Conservation (phyloP, 1,284 basidiomycete species). For the Ustilago crameri region DNA sequence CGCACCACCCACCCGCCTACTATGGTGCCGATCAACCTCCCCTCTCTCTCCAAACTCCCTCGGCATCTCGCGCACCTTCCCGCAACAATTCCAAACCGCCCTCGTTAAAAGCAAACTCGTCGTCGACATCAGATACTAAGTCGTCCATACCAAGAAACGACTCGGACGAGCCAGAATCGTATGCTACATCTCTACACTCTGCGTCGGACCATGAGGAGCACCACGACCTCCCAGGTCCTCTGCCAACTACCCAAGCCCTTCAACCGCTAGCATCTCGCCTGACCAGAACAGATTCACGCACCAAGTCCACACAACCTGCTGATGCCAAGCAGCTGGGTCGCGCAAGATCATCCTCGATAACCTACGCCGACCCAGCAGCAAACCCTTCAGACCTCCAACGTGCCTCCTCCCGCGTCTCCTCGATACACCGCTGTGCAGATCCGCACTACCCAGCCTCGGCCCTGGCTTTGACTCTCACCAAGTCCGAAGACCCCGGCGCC, state of each 20-base stretch:
- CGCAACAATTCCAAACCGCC: constrained; percentile 19
- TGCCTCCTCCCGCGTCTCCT: constrained; percentile 40
- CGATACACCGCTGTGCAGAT: constrained; percentile 34
- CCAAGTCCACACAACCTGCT: constrained; percentile 1
- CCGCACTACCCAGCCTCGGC: constrained; percentile 38
- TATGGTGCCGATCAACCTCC: constrained; percentile 28
- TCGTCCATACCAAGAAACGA: constrained; percentile 1
- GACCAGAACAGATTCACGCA: constrained; percentile 19
- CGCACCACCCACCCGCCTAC: constrained; percentile 39
- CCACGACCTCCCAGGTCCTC: constrained; percentile 32
- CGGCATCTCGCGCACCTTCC: constrained; percentile 14
- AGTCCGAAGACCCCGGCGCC: constrained; percentile 39
- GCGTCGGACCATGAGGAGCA: constrained; percentile 32
- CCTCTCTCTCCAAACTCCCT: constrained; percentile 21
- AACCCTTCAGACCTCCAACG: constrained; percentile 33
- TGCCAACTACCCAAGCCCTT: constrained; percentile 27
- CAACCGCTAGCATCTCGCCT: constrained; percentile 40
- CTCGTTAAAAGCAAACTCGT: constrained; percentile 17
- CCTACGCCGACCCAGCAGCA: constrained; percentile 29
- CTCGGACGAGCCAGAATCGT: constrained; percentile 7
- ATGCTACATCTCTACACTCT: constrained; percentile 14
- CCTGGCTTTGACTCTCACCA: constrained; percentile 42
- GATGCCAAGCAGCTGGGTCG: constrained; percentile 11
- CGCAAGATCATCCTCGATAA: constrained; percentile 26
- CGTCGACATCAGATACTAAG: constrained; percentile 23